phyloP scores from a whole-genome alignment of 805 yeast genomes.

The Sporopachydermia quercuum region DNA sequence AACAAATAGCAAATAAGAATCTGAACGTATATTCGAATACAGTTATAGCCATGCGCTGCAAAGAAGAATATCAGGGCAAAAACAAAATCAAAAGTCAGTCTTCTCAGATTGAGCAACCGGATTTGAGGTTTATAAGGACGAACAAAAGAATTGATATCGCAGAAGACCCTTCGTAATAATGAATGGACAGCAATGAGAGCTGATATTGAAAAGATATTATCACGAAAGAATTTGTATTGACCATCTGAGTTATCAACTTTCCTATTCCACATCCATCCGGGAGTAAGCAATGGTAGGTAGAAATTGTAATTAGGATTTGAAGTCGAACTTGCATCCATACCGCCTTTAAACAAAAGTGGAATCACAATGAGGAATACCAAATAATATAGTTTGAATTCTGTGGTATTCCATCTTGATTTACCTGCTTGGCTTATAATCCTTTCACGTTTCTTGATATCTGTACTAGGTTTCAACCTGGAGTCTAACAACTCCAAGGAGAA shows the following conservation, averaged over 20 bases:
- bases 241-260: slow-evolving; percentile 86
- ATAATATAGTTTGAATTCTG: slow-evolving; percentile 60
- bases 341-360: slow-evolving; percentile 73
- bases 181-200: slow-evolving; percentile 42
- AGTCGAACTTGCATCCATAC: slow-evolving; percentile 54
- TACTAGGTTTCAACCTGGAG: slow-evolving; percentile 23
- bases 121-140: not conserved
- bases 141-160: not conserved
- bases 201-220: slow-evolving; percentile 53
- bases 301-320: slow-evolving; percentile 57
- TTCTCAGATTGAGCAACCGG: slow-evolving; percentile 13
- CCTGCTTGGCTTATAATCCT: slow-evolving; percentile 14
- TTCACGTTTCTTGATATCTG: slow-evolving; percentile 16
- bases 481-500: slow-evolving; percentile 28
- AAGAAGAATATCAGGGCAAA: slow-evolving; percentile 58
- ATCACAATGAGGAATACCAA: slow-evolving; percentile 51
- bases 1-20: slow-evolving; percentile 37
- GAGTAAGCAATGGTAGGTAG: slow-evolving; percentile 44
- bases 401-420: slow-evolving; percentile 54
- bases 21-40: slow-evolving; percentile 45
- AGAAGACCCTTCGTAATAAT: slow-evolving; percentile 25
- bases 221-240: slow-evolving; percentile 80
- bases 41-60: slow-evolving; percentile 71
- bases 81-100: slow-evolving; percentile 52
- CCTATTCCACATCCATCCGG: slow-evolving; percentile 86